A percentile compares a stretch with the other conserved stretches of the same genome.
phyloP scores from a whole-genome alignment of 2,329 filamentous ascomycete species.

The Penicillium thymicola region DNA sequence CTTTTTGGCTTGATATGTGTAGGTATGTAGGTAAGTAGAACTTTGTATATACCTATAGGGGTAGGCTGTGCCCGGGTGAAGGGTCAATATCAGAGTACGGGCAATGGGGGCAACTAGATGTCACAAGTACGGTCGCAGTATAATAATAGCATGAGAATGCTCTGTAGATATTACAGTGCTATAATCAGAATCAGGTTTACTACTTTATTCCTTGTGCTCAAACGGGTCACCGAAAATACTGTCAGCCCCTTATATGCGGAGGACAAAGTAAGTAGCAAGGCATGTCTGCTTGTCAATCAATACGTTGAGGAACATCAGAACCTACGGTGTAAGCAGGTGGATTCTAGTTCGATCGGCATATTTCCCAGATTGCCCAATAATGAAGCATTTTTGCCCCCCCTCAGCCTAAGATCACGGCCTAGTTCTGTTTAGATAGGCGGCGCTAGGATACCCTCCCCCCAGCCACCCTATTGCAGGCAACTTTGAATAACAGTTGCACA shows the following conservation, averaged over 20 bases:
- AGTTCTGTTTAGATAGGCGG: background rate
- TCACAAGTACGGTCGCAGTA: background rate
- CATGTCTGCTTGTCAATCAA: background rate
- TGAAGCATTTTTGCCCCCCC: background rate
- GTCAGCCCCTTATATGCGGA: background rate
- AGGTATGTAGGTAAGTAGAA: background rate
- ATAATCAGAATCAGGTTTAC: background rate
- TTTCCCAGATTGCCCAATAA: background rate
- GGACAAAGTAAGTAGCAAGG: background rate
- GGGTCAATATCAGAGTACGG: background rate
- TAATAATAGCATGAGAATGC: background rate
- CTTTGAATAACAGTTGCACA: background rate
- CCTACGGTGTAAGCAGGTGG: background rate
- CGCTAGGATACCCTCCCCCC: background rate
- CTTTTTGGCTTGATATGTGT: background rate
- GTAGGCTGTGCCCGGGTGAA: background rate
- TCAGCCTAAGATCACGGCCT: background rate
- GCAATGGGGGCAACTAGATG: background rate
- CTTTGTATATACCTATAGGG: background rate
- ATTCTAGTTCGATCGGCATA: conserved; percentile 1
- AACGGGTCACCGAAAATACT: background rate
- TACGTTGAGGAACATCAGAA: background rate
- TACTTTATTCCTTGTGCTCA: background rate
- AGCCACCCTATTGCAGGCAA: background rate
- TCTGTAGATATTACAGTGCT: background rate